Base-by-base conservation (phyloP, 495 filamentous ascomycete genomes). In the Copromyces sp. region DNA sequence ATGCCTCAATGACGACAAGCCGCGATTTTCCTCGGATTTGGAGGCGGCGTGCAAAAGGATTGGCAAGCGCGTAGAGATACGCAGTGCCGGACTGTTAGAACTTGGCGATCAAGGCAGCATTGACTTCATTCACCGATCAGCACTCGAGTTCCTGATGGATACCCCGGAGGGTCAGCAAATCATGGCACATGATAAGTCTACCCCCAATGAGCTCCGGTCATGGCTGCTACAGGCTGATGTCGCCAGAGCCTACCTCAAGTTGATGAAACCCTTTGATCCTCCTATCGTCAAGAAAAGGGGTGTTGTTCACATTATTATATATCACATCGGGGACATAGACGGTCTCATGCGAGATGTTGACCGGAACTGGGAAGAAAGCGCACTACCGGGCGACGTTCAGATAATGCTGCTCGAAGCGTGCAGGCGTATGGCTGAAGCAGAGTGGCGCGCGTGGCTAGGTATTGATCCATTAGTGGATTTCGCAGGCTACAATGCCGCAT, bases 91-190 rank as follows among this genome's bases (percentile, higher is more conserved):
- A 9, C 69, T 77, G 16, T 35, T 75, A 9, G 73, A 75, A 39
- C 16, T 71, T 8, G n/a, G 16, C 17, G 14, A 11, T n/a, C 12
- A 72, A 9, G 32, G 69, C 16, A 42, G 37, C 45, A 70, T 77
- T n/a, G 39, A 29, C 2, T 77, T 75, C 20, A 65, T 75, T 12
- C 75, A 77, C n/a, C 75, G 75, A 29, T 75, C 75, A 4, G 73
- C 75, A n/a, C 20, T 68, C 38, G 75, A 75, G 32, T 75, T 77
- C 35, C 53, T 77, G 0, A 38, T 59, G 1, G 75, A 72, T 37
- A 72, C 71, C 3, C 37, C 38, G 0, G 73, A 75, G 37, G 75
- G 75, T 3, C 59, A 38, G 4, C 42, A 38, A 35, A 75, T 77
- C 3, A 24, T 73, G 5, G 39, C 32, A 2, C 71, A 77, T 17